Conservation (phyloP, 768 basidiomycete genomes). For the Mycena haematopus region DNA sequence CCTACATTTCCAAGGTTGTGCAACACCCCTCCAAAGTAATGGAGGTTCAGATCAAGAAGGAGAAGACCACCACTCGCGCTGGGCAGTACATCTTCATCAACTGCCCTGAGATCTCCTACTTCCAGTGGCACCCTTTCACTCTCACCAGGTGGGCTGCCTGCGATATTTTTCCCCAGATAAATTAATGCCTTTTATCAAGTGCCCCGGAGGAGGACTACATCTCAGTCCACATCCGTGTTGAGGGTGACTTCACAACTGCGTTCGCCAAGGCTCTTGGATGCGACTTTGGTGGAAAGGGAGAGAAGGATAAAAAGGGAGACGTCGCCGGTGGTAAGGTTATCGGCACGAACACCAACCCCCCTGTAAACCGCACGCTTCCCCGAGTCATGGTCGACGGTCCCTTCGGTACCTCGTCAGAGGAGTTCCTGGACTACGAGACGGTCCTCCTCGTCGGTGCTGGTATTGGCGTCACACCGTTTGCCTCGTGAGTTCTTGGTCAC, state of each 20-base stretch:
- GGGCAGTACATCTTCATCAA: slow-evolving; percentile 95
- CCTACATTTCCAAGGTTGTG: slow-evolving; percentile 93
- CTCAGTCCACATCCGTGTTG: slow-evolving; percentile 90
- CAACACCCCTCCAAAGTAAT: slow-evolving; percentile 94
- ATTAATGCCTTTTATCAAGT: slow-evolving; percentile 42
- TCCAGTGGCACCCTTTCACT: slow-evolving; percentile 99
- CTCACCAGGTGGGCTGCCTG: slow-evolving; percentile 70
- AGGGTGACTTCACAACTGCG: slow-evolving; percentile 86
- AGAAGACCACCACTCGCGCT: slow-evolving; percentile 81
- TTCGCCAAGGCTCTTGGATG: slow-evolving; percentile 86
- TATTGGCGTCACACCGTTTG: slow-evolving; percentile 97
- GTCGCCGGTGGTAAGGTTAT: slow-evolving; percentile 67
- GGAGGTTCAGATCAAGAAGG: slow-evolving; percentile 98
- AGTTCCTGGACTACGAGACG: slow-evolving; percentile 90
- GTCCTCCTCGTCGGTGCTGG: slow-evolving; percentile 92
- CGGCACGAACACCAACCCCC: slow-evolving; percentile 65
- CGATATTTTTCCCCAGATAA: not conserved
- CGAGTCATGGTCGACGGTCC: slow-evolving; percentile 97
- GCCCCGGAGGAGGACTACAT: slow-evolving; percentile 97
- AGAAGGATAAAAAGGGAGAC: slow-evolving; percentile 30
- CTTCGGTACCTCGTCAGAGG: slow-evolving; percentile 92
- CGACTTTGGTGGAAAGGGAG: slow-evolving; percentile 61
- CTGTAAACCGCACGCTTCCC: slow-evolving; percentile 78
- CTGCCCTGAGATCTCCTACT: slow-evolving; percentile 92
- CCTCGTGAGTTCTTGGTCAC: slow-evolving; percentile 66